Base-by-base conservation (phyloP, 2,329 filamentous ascomycete genomes). In the Aureobasidium sp. region DNA sequence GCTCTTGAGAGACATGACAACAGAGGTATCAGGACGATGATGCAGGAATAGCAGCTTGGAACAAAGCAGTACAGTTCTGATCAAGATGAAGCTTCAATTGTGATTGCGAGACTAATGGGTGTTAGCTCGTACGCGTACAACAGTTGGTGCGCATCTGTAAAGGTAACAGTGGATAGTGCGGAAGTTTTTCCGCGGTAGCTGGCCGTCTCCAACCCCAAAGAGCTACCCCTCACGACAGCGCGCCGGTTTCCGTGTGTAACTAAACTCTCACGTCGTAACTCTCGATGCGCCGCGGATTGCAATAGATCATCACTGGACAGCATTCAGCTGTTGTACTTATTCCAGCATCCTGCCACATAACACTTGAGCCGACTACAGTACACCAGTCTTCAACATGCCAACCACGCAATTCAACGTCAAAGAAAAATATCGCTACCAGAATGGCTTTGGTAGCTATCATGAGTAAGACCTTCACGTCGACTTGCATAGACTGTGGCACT, bases 371-470 rank as follows among this genome's bases (percentile, higher is more conserved):
- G 4, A 29, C 14, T 5, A 41, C 34, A n/a, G 21, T 32, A 29
- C 9, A 37, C 10, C 54, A 48, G 30, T 36, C 10, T 39, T n/a
- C 57, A 42, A 64, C 42, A 89, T 89, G 86, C 85, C 86, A 66
- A 79, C 81, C 69, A 87, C 85, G 36, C 74, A 82, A 16, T 88
- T 89, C 76, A 78, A 73, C 51, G 79, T 82, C 63, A 78, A 81
- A 42, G 86, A 89, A 71, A 86, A 83, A 66, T 94, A 94, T 78
- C 79, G 78, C 62, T 94, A 94, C 74, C 86, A 86, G 70, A 89
- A 85, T 77, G 90, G 90, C 73, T 92, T 94, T 78, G 82, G 83
- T 73, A 85, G 81, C 51, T 87, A 92, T 71, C 83, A 91, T 73
- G 88, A 93, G 88, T 91, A 76, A 68, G 84, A 74, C 13, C 1